Evolutionary conservation across 495 filamentous ascomycete species (phyloP), one percentile per base, ranked within the genome.

Genomic region (Penicillium manginii): DNA sequence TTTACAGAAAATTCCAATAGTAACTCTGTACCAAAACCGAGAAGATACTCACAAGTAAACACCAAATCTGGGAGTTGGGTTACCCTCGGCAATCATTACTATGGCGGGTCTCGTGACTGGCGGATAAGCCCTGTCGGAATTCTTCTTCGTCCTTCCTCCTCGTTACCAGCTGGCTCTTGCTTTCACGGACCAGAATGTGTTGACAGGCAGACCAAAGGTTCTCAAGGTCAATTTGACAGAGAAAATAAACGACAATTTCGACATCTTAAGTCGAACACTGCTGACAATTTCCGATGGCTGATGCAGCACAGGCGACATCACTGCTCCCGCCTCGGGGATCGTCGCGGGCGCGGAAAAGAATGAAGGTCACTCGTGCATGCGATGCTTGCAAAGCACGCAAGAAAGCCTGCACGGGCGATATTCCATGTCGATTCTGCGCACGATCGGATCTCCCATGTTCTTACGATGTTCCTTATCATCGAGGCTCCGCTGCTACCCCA

Each of bases 311-410:
- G 18, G 8, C 40, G 11, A 22, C 2, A 47, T 45, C 42, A 21
- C 42, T 5, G 17, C 18, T 22, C n/a, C 17, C 15, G 21, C 42
- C 6, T n/a, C 42, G 9, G n/a, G 45, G 21, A 19, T 50, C 45
- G 22, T 49, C 54, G 21, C 45, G 45, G 11, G 42, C 43, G 52
- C 65, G 54, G 53, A 69, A 69, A 52, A 64, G 54, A 50, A 22
- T 45, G 33, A 71, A 71, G 46, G 65, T 71, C 18, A 68, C 68
- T 19, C 58, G 68, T 18, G 68, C 68, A 12, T 71, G 65, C 33
- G 65, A 71, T 53, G 57, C 58, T 18, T 71, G 68, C 56, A 68
- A 66, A 40, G 21, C 51, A 2, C 67, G 67, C 35, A 71, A 71
- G 18, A 71, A 71, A 29, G 60, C 68, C 2, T 71, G 65, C 50